Conservation (phyloP, 257 asterid genomes). For the Leptodermis oblonga region DNA sequence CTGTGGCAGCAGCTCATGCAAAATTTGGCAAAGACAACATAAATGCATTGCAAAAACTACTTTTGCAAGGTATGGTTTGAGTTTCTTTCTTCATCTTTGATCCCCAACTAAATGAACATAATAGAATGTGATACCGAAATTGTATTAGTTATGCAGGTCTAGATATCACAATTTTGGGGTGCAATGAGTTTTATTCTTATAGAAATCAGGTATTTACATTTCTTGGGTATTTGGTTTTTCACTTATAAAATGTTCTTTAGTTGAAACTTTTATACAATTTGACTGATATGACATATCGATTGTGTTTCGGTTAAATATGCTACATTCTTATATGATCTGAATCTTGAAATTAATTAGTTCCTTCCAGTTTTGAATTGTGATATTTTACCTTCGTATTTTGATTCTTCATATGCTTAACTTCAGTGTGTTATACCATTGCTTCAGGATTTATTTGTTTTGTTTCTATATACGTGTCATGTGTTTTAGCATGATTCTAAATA, state of each 20-base stretch:
- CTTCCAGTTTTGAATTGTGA: neutral
- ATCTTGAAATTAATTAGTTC: neutral
- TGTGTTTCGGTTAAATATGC: neutral
- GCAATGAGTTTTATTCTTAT: conserved; percentile 93
- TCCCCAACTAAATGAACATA: conserved; percentile 6
- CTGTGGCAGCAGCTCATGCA: conserved; percentile 76
- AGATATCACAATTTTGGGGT: conserved; percentile 80
- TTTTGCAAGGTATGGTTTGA: conserved; percentile 66
- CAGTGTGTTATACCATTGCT: too few relatives aligned
- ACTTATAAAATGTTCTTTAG: neutral
- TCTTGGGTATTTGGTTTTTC: neutral
- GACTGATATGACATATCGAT: too few relatives aligned
- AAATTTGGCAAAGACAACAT: conserved; percentile 49
- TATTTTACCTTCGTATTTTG: too few relatives aligned
- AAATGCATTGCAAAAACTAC: conserved; percentile 62
- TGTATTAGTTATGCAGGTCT: conserved; percentile 69
- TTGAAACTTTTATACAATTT: neutral
- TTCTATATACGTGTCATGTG: neutral
- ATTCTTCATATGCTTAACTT: too few relatives aligned
- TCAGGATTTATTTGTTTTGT: too few relatives aligned
- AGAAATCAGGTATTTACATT: conserved; percentile 66
- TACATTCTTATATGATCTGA: neutral
- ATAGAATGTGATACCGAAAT: conserved; percentile 30
- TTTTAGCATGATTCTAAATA: neutral
- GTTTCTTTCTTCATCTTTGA: conserved; percentile 18